Evolutionary conservation across 2,329 filamentous ascomycete species (phyloP).

Genomic region (Lachnellula willkommii): DNA sequence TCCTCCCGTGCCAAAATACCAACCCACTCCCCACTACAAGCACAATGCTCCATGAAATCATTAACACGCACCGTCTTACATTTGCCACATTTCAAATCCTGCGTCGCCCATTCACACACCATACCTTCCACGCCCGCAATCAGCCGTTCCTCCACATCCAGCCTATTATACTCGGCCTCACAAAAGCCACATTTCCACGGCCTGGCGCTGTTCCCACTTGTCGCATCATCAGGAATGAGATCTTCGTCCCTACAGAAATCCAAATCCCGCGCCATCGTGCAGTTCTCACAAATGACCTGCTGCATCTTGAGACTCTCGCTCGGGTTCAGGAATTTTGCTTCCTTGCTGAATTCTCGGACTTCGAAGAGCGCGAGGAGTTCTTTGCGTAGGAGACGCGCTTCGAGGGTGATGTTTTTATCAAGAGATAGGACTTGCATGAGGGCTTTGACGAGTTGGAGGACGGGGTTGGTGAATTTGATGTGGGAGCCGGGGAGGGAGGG

Average conservation of each 20-base stretch:
- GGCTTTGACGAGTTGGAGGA: constrained; percentile 85
- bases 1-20: constrained; percentile 64
- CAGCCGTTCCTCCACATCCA: constrained; percentile 77
- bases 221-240: constrained; percentile 51
- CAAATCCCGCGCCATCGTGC: constrained; percentile 81
- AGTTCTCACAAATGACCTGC: constrained; percentile 82
- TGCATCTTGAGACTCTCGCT: constrained; percentile 66
- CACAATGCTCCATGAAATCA: constrained; percentile 95
- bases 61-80: constrained; percentile 74
- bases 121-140: constrained; percentile 70
- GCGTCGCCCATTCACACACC: constrained; percentile 75
- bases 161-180: constrained; percentile 66
- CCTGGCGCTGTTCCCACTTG: constrained; percentile 27
- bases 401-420: constrained; percentile 83
- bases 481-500: constrained; percentile 72
- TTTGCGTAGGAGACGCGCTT: constrained; percentile 81
- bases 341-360: constrained; percentile 84
- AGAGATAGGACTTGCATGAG: constrained; percentile 89
- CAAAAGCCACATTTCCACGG: constrained; percentile 77
- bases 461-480: constrained; percentile 60
- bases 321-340: constrained; percentile 84
- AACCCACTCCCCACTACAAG: constrained; percentile 82
- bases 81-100: constrained; percentile 75
- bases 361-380: constrained; percentile 88
- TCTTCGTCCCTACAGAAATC: constrained; percentile 90